phyloP scores from a whole-genome alignment of 306 rosid genomes.

The Leucaena leucocephala region DNA sequence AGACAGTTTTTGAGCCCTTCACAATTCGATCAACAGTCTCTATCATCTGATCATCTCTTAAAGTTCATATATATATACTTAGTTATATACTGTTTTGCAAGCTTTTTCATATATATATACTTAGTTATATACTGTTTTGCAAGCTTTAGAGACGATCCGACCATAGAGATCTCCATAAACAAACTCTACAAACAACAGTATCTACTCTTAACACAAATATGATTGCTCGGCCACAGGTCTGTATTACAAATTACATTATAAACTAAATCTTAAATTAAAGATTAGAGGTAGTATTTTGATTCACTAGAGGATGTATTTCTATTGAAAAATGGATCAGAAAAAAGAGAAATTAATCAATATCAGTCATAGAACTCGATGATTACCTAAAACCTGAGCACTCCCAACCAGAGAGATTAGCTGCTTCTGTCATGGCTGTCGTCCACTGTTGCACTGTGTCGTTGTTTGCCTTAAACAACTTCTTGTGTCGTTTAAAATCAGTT shows the following conservation, averaged over 20 bases:
- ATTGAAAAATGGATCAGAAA: not conserved
- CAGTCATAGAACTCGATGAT: not conserved
- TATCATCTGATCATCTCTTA: not conserved
- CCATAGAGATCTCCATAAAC: not conserved
- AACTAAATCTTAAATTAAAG: too few relatives aligned
- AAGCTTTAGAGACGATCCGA: not conserved
- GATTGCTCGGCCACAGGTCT: too few relatives aligned
- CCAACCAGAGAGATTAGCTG: slow-evolving; percentile 1
- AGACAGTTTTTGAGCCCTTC: not conserved
- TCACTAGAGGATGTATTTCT: not conserved
- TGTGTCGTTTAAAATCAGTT: not conserved
- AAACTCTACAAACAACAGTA: not conserved
- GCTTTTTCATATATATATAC: not conserved
- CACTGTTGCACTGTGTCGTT: not conserved
- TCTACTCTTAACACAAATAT: not conserved
- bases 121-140: not conserved
- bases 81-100: not conserved
- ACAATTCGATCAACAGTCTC: not conserved
- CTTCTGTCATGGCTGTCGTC: not conserved
- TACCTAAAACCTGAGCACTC: not conserved
- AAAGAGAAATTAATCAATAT: not conserved
- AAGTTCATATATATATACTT: not conserved
- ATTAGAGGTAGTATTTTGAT: not conserved
- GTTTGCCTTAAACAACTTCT: not conserved
- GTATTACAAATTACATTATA: too few relatives aligned